Evolutionary conservation across 495 filamentous ascomycete genomes (phyloP).

Genomic region (Staphylotrichum longicolle): DNA sequence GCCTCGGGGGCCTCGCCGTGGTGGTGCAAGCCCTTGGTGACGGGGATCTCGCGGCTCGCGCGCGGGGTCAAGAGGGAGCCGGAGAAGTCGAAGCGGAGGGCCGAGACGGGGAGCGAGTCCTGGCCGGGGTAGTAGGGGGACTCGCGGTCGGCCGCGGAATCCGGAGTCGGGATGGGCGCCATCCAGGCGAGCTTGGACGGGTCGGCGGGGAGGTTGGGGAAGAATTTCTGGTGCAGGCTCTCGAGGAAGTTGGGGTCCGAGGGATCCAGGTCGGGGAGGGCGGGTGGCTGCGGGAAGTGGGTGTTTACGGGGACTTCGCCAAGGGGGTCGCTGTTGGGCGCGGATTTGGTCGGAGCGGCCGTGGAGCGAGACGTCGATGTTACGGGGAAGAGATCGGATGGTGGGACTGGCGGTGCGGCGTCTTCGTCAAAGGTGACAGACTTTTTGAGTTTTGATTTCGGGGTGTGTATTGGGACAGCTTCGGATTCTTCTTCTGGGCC

Average conservation of each 20-base stretch:
- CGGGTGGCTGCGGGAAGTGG: constrained; percentile 40
- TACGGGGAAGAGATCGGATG: constrained; percentile 52
- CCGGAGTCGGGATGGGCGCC: constrained; percentile 60
- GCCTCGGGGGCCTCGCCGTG: constrained; percentile 91
- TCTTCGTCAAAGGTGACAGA: constrained; percentile 31
- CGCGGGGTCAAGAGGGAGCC: constrained; percentile 75
- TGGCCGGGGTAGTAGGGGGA: constrained; percentile 79
- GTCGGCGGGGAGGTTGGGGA: constrained; percentile 79
- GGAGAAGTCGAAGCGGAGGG: constrained; percentile 84
- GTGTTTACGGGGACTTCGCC: constrained; percentile 25
- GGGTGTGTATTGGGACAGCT: background rate
- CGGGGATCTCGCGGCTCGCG: constrained; percentile 66
- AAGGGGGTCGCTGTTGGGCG: constrained; percentile 37
- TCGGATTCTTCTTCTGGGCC: constrained; percentile 6
- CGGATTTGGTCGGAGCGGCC: background rate
- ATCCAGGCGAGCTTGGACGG: constrained; percentile 89
- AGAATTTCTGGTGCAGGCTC: constrained; percentile 86
- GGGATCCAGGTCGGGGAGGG: constrained; percentile 73
- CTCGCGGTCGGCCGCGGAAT: constrained; percentile 57
- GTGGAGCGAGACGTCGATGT: background rate
- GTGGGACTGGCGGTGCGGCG: constrained; percentile 31
- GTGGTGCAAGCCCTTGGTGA: constrained; percentile 81
- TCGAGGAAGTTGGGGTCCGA: constrained; percentile 75
- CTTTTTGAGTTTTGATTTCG: constrained; percentile 29
- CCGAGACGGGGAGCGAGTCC: constrained; percentile 64